Evolutionary conservation across 768 basidiomycete genomes (phyloP), one percentile per base, ranked within the genome.

Genomic region (Lentinus brumalis): DNA sequence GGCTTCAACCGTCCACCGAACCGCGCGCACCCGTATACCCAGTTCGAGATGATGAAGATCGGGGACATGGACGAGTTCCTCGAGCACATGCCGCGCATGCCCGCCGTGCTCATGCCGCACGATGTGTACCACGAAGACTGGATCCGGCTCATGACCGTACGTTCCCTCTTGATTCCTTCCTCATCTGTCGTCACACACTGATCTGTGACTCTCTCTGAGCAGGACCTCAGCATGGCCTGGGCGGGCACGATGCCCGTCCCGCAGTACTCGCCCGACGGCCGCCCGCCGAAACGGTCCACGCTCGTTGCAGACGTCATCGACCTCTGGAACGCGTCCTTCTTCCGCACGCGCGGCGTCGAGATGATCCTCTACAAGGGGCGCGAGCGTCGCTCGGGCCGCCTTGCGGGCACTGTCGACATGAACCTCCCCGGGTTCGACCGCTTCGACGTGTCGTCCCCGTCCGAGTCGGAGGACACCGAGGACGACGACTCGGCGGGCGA

Each of bases 141-240:
- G 92, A 84, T 81, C 62, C 79, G 92, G 53, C 83, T 91, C 67
- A 88, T 89, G 80, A 84, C 86, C 76, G 91, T 90, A 68, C 12
- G 82, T 78, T 26, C 21, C 2, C 21, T 26, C 18, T 15, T 11
- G 4, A 41, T 32, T 32, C 46, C 52, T 12, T 5, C 14, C 41
- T 30, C 54, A 52, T 39, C 32, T 32, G 32, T 55, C 21, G 53
- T 15, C 12, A 4, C 38, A 30, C 21, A 29, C 50, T 66, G 52
- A 59, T 44, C 12, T 31, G 0, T 57, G 31, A 3, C 21, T 49
- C 7, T 3, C 53, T 35, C 32, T 45, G 50, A 40, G 11, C 60
- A 92, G 89, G 92, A 94, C 70, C 70, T 94, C 26, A 80, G 83
- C 10, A 79, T 88, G 29, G 86, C 88, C 0, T 94, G 92, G 92